Percentiles rank a stretch among this genome's conserved stretches.
Evolutionary conservation across 768 basidiomycete species (phyloP).

Genomic region (Stropharia rugosoannulata): DNA sequence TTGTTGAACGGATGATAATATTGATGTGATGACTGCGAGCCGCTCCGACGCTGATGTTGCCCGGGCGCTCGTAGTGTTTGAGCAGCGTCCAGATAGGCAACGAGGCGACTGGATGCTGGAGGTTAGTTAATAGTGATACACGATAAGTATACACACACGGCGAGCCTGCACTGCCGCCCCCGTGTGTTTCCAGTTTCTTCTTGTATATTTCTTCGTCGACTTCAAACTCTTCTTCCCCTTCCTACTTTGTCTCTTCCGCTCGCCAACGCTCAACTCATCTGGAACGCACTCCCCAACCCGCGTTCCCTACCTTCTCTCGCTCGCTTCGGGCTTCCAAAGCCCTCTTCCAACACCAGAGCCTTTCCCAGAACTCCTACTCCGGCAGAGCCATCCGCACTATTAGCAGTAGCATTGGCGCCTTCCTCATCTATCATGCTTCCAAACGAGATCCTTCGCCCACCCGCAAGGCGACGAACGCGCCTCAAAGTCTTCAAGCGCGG

Average conservation of each 20-base stretch:
- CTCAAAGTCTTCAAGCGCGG: slow-evolving; percentile 37
- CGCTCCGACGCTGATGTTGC: too few species aligned
- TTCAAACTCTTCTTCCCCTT: not conserved
- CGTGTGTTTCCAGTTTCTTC: slow-evolving; percentile 1
- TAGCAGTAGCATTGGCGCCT: slow-evolving; percentile 37
- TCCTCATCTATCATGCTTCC: slow-evolving; percentile 43
- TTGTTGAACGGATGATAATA: too few species aligned
- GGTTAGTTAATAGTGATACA: slow-evolving; percentile 1
- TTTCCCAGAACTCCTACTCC: not conserved
- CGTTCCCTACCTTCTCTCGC: slow-evolving; percentile 23
- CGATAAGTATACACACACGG: slow-evolving; percentile 7
- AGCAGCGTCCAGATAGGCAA: too few species aligned
- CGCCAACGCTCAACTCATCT: slow-evolving; percentile 21
- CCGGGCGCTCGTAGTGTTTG: too few species aligned
- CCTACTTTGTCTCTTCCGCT: not conserved
- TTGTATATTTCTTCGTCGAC: not conserved
- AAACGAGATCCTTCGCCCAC: slow-evolving; percentile 66
- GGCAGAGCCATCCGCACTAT: slow-evolving; percentile 26
- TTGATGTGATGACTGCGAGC: too few species aligned
- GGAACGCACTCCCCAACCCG: slow-evolving; percentile 69
- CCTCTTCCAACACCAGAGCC: not conserved
- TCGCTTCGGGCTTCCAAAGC: slow-evolving; percentile 7
- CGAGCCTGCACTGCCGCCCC: not conserved
- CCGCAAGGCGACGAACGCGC: slow-evolving; percentile 45
- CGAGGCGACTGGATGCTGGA: not conserved